phyloP scores from a whole-genome alignment of 192 early-diverging fungal genomes.

The Paraglomus occultum region DNA sequence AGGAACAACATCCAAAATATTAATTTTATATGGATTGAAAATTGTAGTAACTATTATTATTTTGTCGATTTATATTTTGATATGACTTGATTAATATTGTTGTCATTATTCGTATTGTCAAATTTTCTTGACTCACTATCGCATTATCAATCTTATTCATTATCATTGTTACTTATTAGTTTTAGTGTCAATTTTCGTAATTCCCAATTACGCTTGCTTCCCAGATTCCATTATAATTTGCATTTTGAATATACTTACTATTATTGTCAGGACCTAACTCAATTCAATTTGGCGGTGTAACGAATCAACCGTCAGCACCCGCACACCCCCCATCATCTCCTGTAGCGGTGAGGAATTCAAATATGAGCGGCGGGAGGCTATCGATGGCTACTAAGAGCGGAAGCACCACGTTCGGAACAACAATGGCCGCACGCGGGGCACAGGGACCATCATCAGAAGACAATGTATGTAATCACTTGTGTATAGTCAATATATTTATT shows the following conservation, averaged over 20 bases:
- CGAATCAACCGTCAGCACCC: background rate
- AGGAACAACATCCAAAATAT: too few relatives aligned
- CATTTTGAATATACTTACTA: background rate
- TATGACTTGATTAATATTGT: too few relatives aligned
- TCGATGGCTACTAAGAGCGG: background rate
- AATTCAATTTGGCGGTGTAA: slow-evolving; percentile 24
- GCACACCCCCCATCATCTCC: background rate
- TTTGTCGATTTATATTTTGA: too few relatives aligned
- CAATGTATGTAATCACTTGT: background rate
- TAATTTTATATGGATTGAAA: too few relatives aligned
- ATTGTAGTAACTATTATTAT: too few relatives aligned
- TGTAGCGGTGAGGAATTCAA: background rate
- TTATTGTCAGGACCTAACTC: background rate
- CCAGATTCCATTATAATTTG: background rate
- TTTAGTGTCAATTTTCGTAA: background rate
- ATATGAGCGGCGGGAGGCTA: background rate
- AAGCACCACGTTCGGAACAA: slow-evolving; percentile 4
- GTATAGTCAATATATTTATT: background rate
- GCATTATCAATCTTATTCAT: background rate
- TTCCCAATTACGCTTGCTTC: background rate
- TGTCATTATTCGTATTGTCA: background rate
- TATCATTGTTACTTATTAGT: background rate
- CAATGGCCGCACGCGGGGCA: background rate
- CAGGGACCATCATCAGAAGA: background rate
- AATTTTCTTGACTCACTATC: background rate